phyloP scores from a whole-genome alignment of 1,139 yeast genomes.

The Lizanozyma gosingica region DNA sequence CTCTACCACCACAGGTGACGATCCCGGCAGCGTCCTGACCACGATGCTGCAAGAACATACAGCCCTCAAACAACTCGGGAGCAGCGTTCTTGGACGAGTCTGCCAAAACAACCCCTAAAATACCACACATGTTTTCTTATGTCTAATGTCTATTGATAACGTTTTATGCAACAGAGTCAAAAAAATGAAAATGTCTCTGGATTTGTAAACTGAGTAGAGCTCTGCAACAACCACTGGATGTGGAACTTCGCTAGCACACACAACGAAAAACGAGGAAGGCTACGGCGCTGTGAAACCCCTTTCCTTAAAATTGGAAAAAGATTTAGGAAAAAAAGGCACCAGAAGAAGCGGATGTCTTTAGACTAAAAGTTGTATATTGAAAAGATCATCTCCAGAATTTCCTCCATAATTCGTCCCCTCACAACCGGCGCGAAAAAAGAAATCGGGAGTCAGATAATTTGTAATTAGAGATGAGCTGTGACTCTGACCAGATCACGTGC shows the following conservation, averaged over 20 bases:
- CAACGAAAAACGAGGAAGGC: background rate
- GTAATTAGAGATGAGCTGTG: no score
- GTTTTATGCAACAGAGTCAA: no score
- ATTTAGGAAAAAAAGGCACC: no score
- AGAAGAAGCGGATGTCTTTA: no score
- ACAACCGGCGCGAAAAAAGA: background rate
- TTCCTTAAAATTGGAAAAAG: background rate
- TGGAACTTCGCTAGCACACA: no score
- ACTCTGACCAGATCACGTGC: background rate
- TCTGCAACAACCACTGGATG: no score
- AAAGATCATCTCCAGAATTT: background rate
- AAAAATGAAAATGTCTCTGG: background rate
- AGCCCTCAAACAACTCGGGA: slow-evolving; percentile 86
- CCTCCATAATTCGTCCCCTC: no score
- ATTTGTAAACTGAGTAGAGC: background rate
- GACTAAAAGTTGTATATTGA: no score
- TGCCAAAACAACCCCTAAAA: slow-evolving; percentile 78
- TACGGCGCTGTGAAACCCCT: background rate
- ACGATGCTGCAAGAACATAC: slow-evolving; percentile 89
- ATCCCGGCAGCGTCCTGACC: slow-evolving; percentile 99
- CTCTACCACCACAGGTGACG: slow-evolving; percentile 89
- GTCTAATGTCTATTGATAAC: background rate
- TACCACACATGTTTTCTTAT: slow-evolving; percentile 70
- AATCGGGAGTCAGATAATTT: background rate
- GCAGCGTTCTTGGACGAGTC: slow-evolving; percentile 70